phyloP scores from a whole-genome alignment of 495 filamentous ascomycete genomes.

The Lasiosphaeriaceae sp. region DNA sequence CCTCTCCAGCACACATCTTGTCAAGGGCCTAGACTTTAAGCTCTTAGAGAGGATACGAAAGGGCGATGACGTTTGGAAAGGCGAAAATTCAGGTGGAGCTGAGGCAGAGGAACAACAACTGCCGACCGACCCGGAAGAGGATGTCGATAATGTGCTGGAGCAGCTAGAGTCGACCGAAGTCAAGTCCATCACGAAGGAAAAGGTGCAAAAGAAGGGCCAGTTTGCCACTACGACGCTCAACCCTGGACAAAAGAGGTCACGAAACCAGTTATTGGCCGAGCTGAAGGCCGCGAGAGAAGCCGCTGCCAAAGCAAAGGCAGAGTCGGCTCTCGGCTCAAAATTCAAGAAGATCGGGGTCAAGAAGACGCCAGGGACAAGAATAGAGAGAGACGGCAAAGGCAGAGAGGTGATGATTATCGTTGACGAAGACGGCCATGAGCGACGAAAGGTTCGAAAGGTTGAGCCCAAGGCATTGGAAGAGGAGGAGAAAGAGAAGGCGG shows the following conservation, averaged over 20 bases:
- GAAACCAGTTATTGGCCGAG: constrained; percentile 80
- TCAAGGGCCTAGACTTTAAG: constrained; percentile 87
- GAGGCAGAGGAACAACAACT: constrained; percentile 23
- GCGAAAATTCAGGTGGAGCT: constrained; percentile 9
- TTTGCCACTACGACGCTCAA: constrained; percentile 61
- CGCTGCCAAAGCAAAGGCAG: constrained; percentile 52
- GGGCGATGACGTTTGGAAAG: constrained; percentile 64
- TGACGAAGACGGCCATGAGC: constrained; percentile 82
- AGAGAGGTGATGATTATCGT: constrained; percentile 81
- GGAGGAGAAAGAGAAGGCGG: constrained; percentile 40
- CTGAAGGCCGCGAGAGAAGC: constrained; percentile 66
- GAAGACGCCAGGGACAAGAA: constrained; percentile 57
- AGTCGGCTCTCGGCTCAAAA: constrained; percentile 61
- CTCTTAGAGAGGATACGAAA: constrained; percentile 68
- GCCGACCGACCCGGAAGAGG: constrained; percentile 28
- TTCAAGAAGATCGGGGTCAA: constrained; percentile 78
- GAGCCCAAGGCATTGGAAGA: constrained; percentile 30
- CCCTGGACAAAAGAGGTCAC: constrained; percentile 63
- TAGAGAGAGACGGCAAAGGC: constrained; percentile 72
- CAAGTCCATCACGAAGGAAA: constrained; percentile 51
- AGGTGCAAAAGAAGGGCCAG: constrained; percentile 68
- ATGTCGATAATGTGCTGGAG: constrained; percentile 78
- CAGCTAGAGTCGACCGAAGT: constrained; percentile 62
- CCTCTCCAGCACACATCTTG: constrained; percentile 70
- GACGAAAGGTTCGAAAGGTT: constrained; percentile 70